Evolutionary conservation across 768 basidiomycete genomes (phyloP).

Genomic region (Tulasnella sp.): DNA sequence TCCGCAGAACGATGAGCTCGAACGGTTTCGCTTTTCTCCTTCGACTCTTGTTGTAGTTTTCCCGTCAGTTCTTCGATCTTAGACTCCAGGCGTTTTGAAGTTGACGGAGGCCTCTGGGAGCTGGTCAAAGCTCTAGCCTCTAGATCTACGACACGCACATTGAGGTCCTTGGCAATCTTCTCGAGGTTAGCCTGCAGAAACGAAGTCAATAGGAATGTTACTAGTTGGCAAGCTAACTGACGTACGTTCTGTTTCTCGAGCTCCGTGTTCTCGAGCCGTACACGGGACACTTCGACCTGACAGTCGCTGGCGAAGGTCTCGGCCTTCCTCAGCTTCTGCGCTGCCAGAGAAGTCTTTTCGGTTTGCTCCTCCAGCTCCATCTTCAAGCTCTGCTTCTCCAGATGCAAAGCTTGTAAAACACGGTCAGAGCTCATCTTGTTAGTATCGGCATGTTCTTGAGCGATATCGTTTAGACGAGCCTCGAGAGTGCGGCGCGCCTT

Average conservation of each 20-base stretch:
- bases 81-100: constrained; percentile 51
- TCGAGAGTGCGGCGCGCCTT: constrained; percentile 74
- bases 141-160: constrained; percentile 70
- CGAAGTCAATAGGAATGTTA: not conserved
- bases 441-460: constrained; percentile 60
- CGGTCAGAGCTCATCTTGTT: constrained; percentile 59
- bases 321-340: constrained; percentile 72
- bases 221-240: constrained; percentile 16
- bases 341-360: constrained; percentile 59
- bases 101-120: constrained; percentile 37
- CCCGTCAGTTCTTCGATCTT: constrained; percentile 63
- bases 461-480: constrained; percentile 70
- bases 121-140: constrained; percentile 66
- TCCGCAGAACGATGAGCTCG: constrained; percentile 35
- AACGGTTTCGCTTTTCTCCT: constrained; percentile 32
- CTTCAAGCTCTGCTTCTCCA: constrained; percentile 76
- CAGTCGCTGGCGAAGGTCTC: constrained; percentile 66
- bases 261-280: constrained; percentile 71
- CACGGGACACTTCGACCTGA: constrained; percentile 63
- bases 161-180: constrained; percentile 77
- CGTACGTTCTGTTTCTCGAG: constrained; percentile 67
- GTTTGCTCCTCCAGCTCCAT: constrained; percentile 67
- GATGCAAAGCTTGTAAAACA: constrained; percentile 61
- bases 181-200: constrained; percentile 60
- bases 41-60: constrained; percentile 44